Conservation (phyloP, 768 basidiomycete genomes). For the Dentipellis sp. region DNA sequence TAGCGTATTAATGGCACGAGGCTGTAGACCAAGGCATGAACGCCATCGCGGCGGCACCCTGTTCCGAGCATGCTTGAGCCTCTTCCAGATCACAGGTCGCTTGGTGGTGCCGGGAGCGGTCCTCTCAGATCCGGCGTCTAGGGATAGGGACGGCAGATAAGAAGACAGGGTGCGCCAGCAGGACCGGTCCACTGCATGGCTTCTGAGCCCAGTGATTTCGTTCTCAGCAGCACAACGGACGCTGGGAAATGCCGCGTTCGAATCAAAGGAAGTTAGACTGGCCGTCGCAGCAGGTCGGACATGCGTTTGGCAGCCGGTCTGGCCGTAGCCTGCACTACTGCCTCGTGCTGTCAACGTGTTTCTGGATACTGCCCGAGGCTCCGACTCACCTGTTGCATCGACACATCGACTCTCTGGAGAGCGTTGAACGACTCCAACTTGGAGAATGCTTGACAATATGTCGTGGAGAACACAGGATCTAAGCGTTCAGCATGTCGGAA, state of each 20-base stretch:
- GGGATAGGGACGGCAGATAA: slow-evolving; percentile 1
- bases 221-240: slow-evolving; percentile 3
- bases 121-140: neutral
- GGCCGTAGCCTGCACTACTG: neutral
- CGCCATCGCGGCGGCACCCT: slow-evolving; percentile 4
- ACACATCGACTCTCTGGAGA: neutral
- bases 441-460: too few species aligned
- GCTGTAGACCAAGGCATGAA: slow-evolving; percentile 4
- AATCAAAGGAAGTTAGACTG: neutral
- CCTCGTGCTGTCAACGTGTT: slow-evolving; percentile 1
- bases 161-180: neutral
- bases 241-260: neutral
- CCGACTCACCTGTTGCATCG: neutral
- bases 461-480: too few species aligned
- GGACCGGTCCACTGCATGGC: neutral
- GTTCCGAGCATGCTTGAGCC: slow-evolving; percentile 4
- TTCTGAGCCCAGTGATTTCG: slow-evolving; percentile 11
- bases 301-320: neutral
- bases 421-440: too few species aligned
- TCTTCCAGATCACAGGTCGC: slow-evolving; percentile 2
- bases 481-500: too few species aligned
- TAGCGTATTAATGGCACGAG: slow-evolving; percentile 11
- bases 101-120: neutral
- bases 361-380: neutral
- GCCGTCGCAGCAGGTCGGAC: neutral